Base-by-base conservation (phyloP, 805 yeast species). In the Phaffomyces opuntiae region DNA sequence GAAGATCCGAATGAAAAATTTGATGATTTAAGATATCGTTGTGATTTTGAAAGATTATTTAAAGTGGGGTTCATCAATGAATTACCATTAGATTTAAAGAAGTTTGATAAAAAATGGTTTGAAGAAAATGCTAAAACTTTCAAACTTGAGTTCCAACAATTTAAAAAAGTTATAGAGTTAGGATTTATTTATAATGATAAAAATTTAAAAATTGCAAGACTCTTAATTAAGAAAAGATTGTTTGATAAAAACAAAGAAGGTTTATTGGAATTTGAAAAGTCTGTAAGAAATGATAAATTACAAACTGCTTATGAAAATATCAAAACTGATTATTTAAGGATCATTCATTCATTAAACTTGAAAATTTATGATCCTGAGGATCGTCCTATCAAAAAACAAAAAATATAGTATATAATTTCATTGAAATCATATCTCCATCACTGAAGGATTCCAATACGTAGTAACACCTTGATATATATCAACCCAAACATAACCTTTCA, bases 1-100 rank as follows among this genome's bases (percentile, higher is more conserved):
- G 98, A 93, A 61, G 99, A 93, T 61, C 98, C 98, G 3, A 86
- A 84, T 58, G 96, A 89, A 60, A 78, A 80, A 33, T 91, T 93
- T 65, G 99, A 93, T 59, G 95, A 87, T 58, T 68, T 93, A 53
- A 74, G 99, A 48, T 97, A 93, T 60, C 69, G 91, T 31, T 75
- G 81, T 51, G 98, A 93, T 58, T 68, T 88, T 53, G 64, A 67
- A 47, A 66, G 81, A 53, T 61, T 83, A 31, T 61, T 64, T 34
- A 55, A 62, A 25, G 49, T 49, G 1, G 64, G 67, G 0, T 55
- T 67, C 39, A 57, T 72, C 27, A 49, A 59, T 9, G 55, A 63
- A n/a, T 46, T 46, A 49, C 57, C 53, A 36, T 56, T 46, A 43
- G 53, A 38, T 54, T 59, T 29, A 63, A 66, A 36, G 43, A 53